phyloP scores from a whole-genome alignment of 176 grass and related monocot genomes.

The Luzula sylvatica region DNA sequence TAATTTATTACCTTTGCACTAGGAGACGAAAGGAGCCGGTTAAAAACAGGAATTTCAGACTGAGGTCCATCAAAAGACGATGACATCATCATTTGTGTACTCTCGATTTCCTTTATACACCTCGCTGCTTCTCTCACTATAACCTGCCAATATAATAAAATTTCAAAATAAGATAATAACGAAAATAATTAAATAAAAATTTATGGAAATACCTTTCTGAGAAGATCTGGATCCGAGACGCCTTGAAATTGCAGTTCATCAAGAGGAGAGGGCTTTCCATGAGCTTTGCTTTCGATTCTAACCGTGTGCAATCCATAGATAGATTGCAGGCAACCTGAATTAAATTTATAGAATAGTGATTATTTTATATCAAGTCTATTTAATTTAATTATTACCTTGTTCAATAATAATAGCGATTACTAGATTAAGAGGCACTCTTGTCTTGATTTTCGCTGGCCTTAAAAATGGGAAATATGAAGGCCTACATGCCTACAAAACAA shows the following conservation, averaged over 20 bases:
- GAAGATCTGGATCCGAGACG: constrained; percentile 40
- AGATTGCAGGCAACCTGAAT: constrained; percentile 60
- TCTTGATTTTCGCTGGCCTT: constrained; percentile 38
- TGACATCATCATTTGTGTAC: constrained; percentile 6
- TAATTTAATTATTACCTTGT: constrained; percentile 53
- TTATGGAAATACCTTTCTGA: constrained; percentile 34
- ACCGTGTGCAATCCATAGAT: constrained; percentile 50
- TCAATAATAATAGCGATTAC: constrained; percentile 51
- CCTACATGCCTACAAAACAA: constrained; percentile 27
- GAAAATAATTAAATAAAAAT: constrained; percentile 12
- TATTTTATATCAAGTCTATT: neutral
- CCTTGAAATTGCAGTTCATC: constrained; percentile 75
- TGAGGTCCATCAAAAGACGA: constrained; percentile 24
- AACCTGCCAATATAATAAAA: constrained; percentile 30
- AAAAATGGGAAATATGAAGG: constrained; percentile 44
- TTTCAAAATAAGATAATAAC: neutral
- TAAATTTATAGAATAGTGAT: neutral
- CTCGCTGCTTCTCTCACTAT: constrained; percentile 51
- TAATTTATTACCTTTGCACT: constrained; percentile 35
- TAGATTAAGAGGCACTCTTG: constrained; percentile 47
- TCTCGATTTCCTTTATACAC: constrained; percentile 28
- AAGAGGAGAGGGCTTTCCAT: constrained; percentile 48
- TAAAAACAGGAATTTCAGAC: constrained; percentile 28
- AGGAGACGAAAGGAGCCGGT: constrained; percentile 28
- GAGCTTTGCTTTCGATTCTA: constrained; percentile 51